Evolutionary conservation across 192 early-diverging fungal species (phyloP).

Genomic region (Neocallimastix lanati): DNA sequence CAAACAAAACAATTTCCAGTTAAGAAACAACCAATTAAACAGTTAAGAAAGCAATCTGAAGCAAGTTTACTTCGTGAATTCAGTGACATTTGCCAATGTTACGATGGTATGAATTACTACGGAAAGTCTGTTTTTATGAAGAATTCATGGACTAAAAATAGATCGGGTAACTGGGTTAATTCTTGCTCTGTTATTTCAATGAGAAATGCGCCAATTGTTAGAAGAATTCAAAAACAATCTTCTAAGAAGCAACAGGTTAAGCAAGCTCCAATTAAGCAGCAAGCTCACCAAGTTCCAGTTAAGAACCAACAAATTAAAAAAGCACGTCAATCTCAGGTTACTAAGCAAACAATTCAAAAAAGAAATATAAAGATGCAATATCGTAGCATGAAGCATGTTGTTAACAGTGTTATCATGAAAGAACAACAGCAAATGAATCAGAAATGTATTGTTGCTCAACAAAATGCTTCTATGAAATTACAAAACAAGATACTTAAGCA

Average conservation of each 20-base stretch:
- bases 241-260: no score
- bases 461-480: neutral
- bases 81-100: no score
- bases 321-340: neutral
- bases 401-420: neutral
- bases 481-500: neutral
- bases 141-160: no score
- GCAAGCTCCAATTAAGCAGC: no score
- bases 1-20: neutral
- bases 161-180: no score
- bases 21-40: neutral
- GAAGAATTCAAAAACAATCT: no score
- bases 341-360: neutral
- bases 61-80: no score
- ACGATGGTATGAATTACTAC: no score
- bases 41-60: neutral
- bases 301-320: neutral
- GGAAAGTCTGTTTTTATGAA: no score
- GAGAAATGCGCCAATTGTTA: neutral
- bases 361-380: neutral
- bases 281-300: no score
- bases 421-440: neutral
- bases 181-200: no score
- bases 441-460: neutral
- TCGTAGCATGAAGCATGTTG: neutral